Evolutionary conservation across 257 asterid genomes (phyloP).

Genomic region (Scutellaria baicalensis): DNA sequence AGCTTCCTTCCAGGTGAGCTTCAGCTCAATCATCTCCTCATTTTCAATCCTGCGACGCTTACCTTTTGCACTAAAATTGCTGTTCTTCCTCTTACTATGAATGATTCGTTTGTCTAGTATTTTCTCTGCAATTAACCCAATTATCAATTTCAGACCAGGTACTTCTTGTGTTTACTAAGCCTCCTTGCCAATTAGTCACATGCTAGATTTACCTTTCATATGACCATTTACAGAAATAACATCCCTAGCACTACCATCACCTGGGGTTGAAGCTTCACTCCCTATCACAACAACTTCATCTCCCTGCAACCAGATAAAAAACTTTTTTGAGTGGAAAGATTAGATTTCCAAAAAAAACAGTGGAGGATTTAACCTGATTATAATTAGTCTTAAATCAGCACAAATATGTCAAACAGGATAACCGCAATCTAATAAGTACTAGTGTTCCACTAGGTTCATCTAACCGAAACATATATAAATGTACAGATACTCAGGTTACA

Average conservation of each 20-base stretch:
- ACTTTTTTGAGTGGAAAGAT: background rate
- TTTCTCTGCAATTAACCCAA: constrained; percentile 33
- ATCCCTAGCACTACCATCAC: constrained; percentile 38
- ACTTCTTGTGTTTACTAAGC: constrained; percentile 26
- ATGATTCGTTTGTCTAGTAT: constrained; percentile 26
- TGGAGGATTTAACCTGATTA: background rate
- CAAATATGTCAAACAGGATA: background rate
- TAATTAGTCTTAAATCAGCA: background rate
- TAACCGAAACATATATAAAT: background rate
- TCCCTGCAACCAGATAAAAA: constrained; percentile 42
- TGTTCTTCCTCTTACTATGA: constrained; percentile 56
- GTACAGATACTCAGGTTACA: background rate
- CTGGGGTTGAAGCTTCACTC: constrained; percentile 26
- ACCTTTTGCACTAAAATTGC: constrained; percentile 43
- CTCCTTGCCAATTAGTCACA: constrained; percentile 20
- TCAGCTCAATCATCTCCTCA: constrained; percentile 54
- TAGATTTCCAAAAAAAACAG: background rate
- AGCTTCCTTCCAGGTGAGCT: constrained; percentile 77
- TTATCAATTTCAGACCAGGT: constrained; percentile 26
- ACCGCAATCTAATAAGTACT: background rate
- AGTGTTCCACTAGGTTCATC: background rate
- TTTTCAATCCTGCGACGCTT: constrained; percentile 61
- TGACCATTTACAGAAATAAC: constrained; percentile 21
- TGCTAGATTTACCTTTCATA: constrained; percentile 30
- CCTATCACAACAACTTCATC: constrained; percentile 37